A percentile compares a stretch with the other conserved stretches of the same genome.
phyloP scores from a whole-genome alignment of 805 yeast species.

The Monosporozyma unispora region DNA sequence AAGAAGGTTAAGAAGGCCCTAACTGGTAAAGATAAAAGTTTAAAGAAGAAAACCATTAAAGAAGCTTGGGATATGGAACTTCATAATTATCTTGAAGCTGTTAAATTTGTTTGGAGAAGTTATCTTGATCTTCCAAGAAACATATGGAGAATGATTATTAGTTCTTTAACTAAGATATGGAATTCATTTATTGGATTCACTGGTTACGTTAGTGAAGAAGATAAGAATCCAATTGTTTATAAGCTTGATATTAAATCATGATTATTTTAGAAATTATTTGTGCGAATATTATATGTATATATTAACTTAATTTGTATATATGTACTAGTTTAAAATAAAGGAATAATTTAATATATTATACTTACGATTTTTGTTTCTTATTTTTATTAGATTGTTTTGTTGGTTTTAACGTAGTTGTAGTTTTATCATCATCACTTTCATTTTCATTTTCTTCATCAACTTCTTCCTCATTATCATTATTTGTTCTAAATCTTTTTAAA shows the following conservation, averaged over 20 bases:
- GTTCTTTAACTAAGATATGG: slow-evolving; percentile 55
- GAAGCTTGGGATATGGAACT: slow-evolving; percentile 46
- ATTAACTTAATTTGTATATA: neutral
- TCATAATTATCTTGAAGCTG: slow-evolving; percentile 46
- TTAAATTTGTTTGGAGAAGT: slow-evolving; percentile 54
- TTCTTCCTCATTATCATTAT: slow-evolving; percentile 24
- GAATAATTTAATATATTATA: too few species aligned
- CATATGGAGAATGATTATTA: slow-evolving; percentile 41
- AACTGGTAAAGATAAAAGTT: neutral
- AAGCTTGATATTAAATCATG: slow-evolving; percentile 15
- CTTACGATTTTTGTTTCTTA: slow-evolving; percentile 1
- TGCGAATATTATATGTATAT: neutral
- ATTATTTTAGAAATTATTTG: neutral
- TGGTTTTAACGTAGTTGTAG: neutral
- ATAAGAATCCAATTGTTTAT: slow-evolving; percentile 15
- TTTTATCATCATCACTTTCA: neutral
- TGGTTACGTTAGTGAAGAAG: slow-evolving; percentile 21
- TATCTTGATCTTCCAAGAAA: slow-evolving; percentile 64
- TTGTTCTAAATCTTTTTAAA: slow-evolving; percentile 23
- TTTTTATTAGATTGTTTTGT: neutral
- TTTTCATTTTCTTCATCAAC: slow-evolving; percentile 19
- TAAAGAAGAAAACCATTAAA: slow-evolving; percentile 12
- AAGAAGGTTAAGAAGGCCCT: slow-evolving; percentile 5
- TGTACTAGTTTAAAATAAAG: neutral
- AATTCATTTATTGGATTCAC: slow-evolving; percentile 59